phyloP scores from a whole-genome alignment of 2,329 filamentous ascomycete species.

The Botrytis squamosa region DNA sequence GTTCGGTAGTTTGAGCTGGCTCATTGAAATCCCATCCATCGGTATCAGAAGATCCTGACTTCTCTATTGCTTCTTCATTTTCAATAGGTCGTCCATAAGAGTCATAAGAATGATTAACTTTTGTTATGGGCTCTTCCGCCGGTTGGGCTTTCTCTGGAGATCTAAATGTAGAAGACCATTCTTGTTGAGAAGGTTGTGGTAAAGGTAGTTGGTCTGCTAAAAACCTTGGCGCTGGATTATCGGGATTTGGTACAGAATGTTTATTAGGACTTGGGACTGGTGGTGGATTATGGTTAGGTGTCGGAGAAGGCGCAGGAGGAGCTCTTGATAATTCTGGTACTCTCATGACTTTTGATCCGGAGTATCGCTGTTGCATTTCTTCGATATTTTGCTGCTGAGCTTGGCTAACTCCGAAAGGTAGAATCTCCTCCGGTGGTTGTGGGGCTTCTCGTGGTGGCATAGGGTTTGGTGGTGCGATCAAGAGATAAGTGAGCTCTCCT shows the following conservation, averaged over 20 bases:
- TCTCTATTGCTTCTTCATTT: slow-evolving; percentile 45
- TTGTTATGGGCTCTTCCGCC: slow-evolving; percentile 56
- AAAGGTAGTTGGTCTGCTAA: slow-evolving; percentile 50
- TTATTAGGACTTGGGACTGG: slow-evolving; percentile 46
- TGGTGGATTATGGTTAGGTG: slow-evolving; percentile 60
- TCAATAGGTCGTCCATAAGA: slow-evolving; percentile 53
- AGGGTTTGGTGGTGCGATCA: slow-evolving; percentile 66
- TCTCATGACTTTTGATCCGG: slow-evolving; percentile 57
- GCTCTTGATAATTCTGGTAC: slow-evolving; percentile 52
- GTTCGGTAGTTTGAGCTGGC: slow-evolving; percentile 58
- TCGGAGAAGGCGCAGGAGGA: slow-evolving; percentile 41
- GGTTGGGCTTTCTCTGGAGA: slow-evolving; percentile 33
- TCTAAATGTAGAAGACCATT: slow-evolving; percentile 40
- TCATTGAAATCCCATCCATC: slow-evolving; percentile 97
- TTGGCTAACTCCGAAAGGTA: slow-evolving; percentile 46
- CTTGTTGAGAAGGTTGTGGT: slow-evolving; percentile 42
- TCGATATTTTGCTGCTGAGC: slow-evolving; percentile 41
- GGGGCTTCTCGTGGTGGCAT: slow-evolving; percentile 63
- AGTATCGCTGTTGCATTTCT: slow-evolving; percentile 37
- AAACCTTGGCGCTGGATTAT: slow-evolving; percentile 53
- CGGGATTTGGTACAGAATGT: slow-evolving; percentile 40
- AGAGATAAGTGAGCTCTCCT: slow-evolving; percentile 65
- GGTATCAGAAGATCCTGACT: slow-evolving; percentile 51
- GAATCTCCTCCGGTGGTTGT: slow-evolving; percentile 57
- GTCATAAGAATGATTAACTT: slow-evolving; percentile 59